Percentiles rank a stretch among this genome's conserved stretches.
Conservation (phyloP, 2,329 filamentous ascomycete genomes). For the Botryotinia narcissicola region DNA sequence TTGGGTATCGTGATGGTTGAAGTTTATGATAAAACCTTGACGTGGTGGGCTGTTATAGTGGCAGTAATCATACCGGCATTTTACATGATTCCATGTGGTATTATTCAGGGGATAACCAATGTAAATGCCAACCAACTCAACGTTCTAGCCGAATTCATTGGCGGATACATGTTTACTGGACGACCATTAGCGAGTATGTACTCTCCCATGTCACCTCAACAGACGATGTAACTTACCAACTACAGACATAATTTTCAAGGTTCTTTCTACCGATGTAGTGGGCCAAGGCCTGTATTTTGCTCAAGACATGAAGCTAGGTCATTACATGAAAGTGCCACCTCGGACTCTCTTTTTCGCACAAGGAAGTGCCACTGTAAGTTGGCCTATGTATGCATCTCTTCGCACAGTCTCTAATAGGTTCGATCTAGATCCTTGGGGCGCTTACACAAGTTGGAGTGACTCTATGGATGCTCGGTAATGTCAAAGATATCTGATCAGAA, state of each 20-base stretch:
- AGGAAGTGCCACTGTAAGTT: conserved; percentile 58
- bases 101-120: conserved; percentile 47
- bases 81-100: conserved; percentile 40
- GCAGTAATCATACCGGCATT: conserved; percentile 45
- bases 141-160: conserved; percentile 43
- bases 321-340: conserved; percentile 43
- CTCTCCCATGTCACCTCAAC: conserved; percentile 41
- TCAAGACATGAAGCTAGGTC: conserved; percentile 50
- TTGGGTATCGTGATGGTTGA: conserved; percentile 38
- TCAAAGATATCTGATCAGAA: conserved; percentile 60
- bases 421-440: conserved; percentile 53
- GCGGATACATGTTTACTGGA: conserved; percentile 47
- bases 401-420: not conserved
- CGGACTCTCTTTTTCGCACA: conserved; percentile 41
- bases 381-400: conserved; percentile 39
- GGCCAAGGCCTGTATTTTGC: conserved; percentile 47
- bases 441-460: conserved; percentile 64
- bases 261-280: conserved; percentile 46
- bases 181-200: conserved; percentile 65
- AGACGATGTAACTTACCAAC: conserved; percentile 50
- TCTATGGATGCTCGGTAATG: conserved; percentile 58
- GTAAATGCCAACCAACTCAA: conserved; percentile 48
- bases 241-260: conserved; percentile 76
- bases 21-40: conserved; percentile 44
- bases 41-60: conserved; percentile 54